Evolutionary conservation across 768 basidiomycete genomes (phyloP).

Genomic region (Tubosaeta sp.): DNA sequence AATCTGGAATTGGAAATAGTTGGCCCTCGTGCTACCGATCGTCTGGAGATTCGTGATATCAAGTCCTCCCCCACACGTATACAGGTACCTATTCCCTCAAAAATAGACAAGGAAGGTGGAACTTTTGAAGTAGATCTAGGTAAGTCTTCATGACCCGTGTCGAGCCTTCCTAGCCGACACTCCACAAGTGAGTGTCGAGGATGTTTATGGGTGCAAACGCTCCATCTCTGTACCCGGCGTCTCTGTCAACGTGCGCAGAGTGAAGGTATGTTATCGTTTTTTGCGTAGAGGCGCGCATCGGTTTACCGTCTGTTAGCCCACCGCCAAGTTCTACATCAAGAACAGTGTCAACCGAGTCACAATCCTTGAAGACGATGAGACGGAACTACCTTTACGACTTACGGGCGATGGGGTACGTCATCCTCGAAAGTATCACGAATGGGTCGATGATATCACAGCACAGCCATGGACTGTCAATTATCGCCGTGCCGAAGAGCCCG

Average conservation of each 20-base stretch:
- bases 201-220: slow-evolving; percentile 83
- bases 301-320: slow-evolving; percentile 51
- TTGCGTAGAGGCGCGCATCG: not conserved
- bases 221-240: slow-evolving; percentile 71
- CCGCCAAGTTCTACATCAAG: slow-evolving; percentile 79
- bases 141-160: slow-evolving; percentile 28
- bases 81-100: slow-evolving; percentile 63
- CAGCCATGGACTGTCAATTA: slow-evolving; percentile 91
- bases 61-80: slow-evolving; percentile 51
- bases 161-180: not conserved
- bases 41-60: slow-evolving; percentile 52
- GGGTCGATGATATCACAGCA: slow-evolving; percentile 1
- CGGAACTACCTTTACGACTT: slow-evolving; percentile 73
- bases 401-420: slow-evolving; percentile 83
- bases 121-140: slow-evolving; percentile 76
- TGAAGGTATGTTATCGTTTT: slow-evolving; percentile 49
- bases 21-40: slow-evolving; percentile 64
- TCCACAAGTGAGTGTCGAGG: slow-evolving; percentile 72
- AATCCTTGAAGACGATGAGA: slow-evolving; percentile 70
- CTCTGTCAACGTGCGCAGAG: slow-evolving; percentile 77
- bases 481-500: slow-evolving; percentile 45
- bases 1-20: slow-evolving; percentile 79
- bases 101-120: slow-evolving; percentile 65
- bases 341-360: slow-evolving; percentile 51
- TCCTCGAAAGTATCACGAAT: not conserved